Evolutionary conservation across 768 basidiomycete genomes (phyloP), one percentile per base, ranked within the genome.

Genomic region (Goffeauzyma gilvescens): DNA sequence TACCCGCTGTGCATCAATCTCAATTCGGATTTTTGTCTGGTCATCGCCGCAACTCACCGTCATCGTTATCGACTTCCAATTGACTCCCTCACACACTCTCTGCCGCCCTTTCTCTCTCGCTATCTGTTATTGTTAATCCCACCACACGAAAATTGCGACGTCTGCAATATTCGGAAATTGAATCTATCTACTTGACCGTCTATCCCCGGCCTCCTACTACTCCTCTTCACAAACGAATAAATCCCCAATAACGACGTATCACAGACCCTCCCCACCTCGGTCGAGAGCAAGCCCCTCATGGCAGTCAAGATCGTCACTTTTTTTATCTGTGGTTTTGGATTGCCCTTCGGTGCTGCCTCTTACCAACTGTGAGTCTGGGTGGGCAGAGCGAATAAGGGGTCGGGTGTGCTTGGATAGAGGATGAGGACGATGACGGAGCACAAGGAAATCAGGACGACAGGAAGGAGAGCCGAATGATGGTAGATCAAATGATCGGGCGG

Each of bases 301-400:
- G 58, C 48, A 5, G 32, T 46, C 49, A 59, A 57, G 51, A 48
- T 63, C 24, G 28, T 44, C 41, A 39, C 45, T 32, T 59, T 46
- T 49, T 27, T 50, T 24, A 21, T 33, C 18, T 25, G 48, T 17
- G 60, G 60, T 4, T 60, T 63, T 50, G 55, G 55, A 3, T 38
- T 51, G 17, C 61, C 61, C 21, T 60, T 60, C 52, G 51, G 44
- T 45, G 53, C 53, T 30, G 61, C 57, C 27, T 47, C 42, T 20
- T 58, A 49, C 49, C 61, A 63, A 26, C 23, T 62, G 60, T 62
- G 47, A 57, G 60, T 55, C 6, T 25, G 22, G n/a, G 13, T 18
- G 21, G 20, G 13, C 6, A 7, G 18, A 15, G n/a, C n/a, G n/a
- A n/a, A n/a, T n/a, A n/a, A n/a, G n/a, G n/a, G n/a, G n/a, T n/a